A percentile compares a stretch with the other conserved stretches of the same genome.
These are phyloP conservation scores for Papiliotrema flavescens DNA, from an alignment of 1,284 basidiomycete species.

Conservation along the genomic window DNA sequence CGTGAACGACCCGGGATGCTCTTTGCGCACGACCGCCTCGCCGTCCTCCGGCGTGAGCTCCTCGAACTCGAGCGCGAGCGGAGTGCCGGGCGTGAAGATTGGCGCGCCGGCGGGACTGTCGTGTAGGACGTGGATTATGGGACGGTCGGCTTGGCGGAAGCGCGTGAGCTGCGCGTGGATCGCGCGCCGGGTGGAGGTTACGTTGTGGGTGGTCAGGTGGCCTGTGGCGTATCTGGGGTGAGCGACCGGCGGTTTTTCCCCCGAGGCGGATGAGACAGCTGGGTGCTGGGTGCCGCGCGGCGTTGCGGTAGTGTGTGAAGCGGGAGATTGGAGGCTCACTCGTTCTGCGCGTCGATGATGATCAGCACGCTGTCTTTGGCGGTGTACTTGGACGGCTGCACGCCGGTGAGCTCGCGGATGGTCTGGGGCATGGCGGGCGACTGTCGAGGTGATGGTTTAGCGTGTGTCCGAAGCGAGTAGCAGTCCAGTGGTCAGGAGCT, in stretches of 20 bases:
- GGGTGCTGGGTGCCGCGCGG: no score
- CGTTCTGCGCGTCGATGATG: conserved; percentile 33
- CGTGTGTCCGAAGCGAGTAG: no score
- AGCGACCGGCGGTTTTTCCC: no score
- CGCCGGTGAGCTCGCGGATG: conserved; percentile 1
- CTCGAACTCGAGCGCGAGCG: conserved; percentile 22
- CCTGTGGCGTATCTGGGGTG: background rate
- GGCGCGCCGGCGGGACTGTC: conserved; percentile 21
- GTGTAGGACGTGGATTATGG: conserved; percentile 26
- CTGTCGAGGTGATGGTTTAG: background rate
- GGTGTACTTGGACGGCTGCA: conserved; percentile 13
- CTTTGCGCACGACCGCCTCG: conserved; percentile 20
- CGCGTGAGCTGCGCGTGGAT: conserved; percentile 7
- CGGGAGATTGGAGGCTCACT: conserved; percentile 14
- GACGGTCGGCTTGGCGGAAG: conserved; percentile 15
- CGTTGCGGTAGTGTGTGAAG: background rate
- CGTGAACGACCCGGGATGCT: conserved; percentile 26
- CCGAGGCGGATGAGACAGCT: no score
- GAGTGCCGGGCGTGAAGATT: conserved; percentile 27
- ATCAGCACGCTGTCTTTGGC: conserved; percentile 22
- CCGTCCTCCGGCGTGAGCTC: conserved; percentile 13
- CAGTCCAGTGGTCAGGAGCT: no score
- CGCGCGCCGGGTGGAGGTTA: background rate
- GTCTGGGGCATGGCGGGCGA: background rate
- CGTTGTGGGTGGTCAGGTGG: background rate